Conservation (phyloP, 768 basidiomycete genomes). For the Xerocomus spinulosus region DNA sequence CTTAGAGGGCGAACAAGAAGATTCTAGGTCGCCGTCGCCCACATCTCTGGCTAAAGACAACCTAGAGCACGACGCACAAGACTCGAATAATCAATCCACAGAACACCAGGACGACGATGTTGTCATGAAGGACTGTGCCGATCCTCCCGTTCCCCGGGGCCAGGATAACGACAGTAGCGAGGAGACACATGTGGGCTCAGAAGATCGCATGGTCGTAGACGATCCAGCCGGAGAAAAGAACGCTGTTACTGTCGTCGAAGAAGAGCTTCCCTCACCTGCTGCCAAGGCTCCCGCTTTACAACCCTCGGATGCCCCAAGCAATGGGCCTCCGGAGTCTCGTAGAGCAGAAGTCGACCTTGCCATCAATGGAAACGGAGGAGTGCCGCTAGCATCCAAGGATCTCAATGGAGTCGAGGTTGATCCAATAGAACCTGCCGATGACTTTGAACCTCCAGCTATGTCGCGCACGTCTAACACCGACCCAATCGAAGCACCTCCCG, state of each 20-base stretch:
- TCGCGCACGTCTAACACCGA: slow-evolving; percentile 17
- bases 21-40: slow-evolving; percentile 12
- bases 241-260: background rate
- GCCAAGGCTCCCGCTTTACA: background rate
- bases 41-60: slow-evolving; percentile 28
- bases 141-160: background rate
- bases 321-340: background rate
- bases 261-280: background rate
- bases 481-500: slow-evolving; percentile 26
- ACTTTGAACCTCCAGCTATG: slow-evolving; percentile 20
- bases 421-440: slow-evolving; percentile 44
- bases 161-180: slow-evolving; percentile 11
- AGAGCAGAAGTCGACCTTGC: slow-evolving; percentile 18
- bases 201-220: slow-evolving; percentile 16
- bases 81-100: background rate
- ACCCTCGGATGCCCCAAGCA: background rate
- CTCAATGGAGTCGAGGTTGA: slow-evolving; percentile 22
- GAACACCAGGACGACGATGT: slow-evolving; percentile 1
- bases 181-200: slow-evolving; percentile 19
- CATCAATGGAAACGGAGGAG: background rate
- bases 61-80: slow-evolving; percentile 25
- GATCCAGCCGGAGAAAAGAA: slow-evolving; percentile 1
- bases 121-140: slow-evolving; percentile 7
- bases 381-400: background rate
- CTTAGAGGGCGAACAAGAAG: slow-evolving; percentile 34